Evolutionary conservation across 202 grass and related monocot species (phyloP), one percentile per base, ranked within the genome.

Genomic region (Alloteropsis angusta): DNA sequence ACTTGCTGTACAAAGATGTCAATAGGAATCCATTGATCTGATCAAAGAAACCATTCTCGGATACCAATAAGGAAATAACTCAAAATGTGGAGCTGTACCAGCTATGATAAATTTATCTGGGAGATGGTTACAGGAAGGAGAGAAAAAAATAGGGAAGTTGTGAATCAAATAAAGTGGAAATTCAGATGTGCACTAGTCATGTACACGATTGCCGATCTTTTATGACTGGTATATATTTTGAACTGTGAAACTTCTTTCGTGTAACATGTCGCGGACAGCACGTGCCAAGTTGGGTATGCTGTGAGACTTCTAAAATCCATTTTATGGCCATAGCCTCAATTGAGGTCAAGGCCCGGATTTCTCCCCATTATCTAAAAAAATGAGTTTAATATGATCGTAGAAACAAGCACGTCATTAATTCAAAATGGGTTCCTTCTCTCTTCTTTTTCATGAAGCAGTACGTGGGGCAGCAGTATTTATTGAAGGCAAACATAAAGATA

Each of bases 1-100:
- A 98, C 55, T 85, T 98, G 85, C 66, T 98, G 60, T 98, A 98
- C 81, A 98, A 98, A 83, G 96, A 95, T 85, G 90, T 98, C 60
- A 95, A 98, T 39, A 88, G 92, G 62, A 87, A 98, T 86, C 92
- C 87, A 45, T 71, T 98, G 71, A 77, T 89, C 60, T 89, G 59
- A 89, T 69, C 77, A 77, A 58, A 68, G 56, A n/a, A 72, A 58
- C 4, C 38, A 16, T 73, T 25, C 67, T 55, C 76, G 7, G 57
- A 87, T 54, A 23, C 15, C 46, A 76, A 47, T 75, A 41, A 30
- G 6, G 15, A 17, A 19, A 56, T 76, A 48, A 38, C 23, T 34
- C 11, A 19, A 70, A 68, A 50, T 19, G 7, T 9, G 11, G 37
- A 84, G 69, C 22, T 88, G 16, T 19, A 6, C 55, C 15, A 62